Base-by-base conservation (phyloP, 306 rosid genomes). In the Rosa rugosa region DNA sequence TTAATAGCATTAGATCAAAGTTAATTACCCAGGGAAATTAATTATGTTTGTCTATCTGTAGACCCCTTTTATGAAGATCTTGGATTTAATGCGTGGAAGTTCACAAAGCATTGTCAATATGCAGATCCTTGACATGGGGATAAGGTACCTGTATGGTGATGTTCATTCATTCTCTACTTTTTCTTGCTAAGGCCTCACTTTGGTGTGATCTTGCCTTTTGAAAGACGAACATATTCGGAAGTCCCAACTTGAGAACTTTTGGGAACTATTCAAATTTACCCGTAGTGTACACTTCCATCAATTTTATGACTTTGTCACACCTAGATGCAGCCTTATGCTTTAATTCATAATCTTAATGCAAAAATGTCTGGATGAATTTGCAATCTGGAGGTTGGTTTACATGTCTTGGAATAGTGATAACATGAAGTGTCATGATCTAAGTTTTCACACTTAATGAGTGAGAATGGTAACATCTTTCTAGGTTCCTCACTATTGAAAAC, bases 41-140 rank as follows among this genome's bases (percentile, higher is more conserved):
- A 16, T 69, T 84, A 12, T 71, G 51, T 11, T 49, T 51, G 40
- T 57, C 81, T 31, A 79, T 87, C 79, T 85, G 83, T 79, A 92
- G 99, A 87, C 80, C 77, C 86, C 83, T 80, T 91, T 94, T 87
- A 91, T 91, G 46, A 94, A 92, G 87, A 84, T 94, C 86, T 80
- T 94, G 63, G 92, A 94, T 75, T 60, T 71, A 76, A 86, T 88
- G 90, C 81, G 83, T 73, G 99, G 99, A 74, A 89, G 86, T 79
- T 78, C 97, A 31, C 85, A 84, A 57, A 83, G 83, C 81, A 79
- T 84, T n/a, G 83, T 94, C 86, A 86, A 82, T 83, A 79, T 94
- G 87, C 79, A 87, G 77, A 88, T 94, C 85, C 99, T 94, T 87
- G 84, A 86, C 85, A 81, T 91, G 86, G 92, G 89, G 17, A 87